These are phyloP conservation scores for Verticillium tricorpus DNA, from an alignment of 2,329 filamentous ascomycete genomes.

Conservation along the genomic window DNA sequence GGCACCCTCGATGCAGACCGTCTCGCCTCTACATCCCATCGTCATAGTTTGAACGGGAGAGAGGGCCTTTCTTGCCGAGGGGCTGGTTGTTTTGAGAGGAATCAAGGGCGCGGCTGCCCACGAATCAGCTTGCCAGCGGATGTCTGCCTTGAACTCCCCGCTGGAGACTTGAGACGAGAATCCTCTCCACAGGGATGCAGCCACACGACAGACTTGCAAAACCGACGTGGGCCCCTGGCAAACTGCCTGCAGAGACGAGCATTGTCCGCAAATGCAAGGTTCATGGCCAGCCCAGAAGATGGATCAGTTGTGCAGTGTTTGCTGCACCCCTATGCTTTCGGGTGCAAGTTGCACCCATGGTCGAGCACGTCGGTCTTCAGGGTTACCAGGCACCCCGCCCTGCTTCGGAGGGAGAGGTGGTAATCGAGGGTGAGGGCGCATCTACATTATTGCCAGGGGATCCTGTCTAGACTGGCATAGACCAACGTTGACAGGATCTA, in stretches of 20 bases:
- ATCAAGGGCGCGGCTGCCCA: not conserved
- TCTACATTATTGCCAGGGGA: not conserved
- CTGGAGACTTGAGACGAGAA: not conserved
- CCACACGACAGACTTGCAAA: not conserved
- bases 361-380: not conserved
- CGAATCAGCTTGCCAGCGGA: not conserved
- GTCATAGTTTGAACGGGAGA: not conserved
- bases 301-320: not conserved
- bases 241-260: not conserved
- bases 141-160: not conserved
- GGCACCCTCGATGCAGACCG: not conserved
- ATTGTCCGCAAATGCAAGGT: not conserved
- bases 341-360: not conserved
- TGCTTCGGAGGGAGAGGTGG: not conserved
- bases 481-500: not conserved
- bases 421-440: not conserved
- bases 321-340: not conserved
- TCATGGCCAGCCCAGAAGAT: not conserved
- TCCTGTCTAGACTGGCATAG: not conserved
- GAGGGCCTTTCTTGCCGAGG: not conserved
- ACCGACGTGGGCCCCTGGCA: not conserved
- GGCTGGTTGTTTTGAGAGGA: not conserved
- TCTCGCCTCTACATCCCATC: not conserved
- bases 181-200: not conserved
- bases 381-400: not conserved